Evolutionary conservation across 1,139 yeast species (phyloP).

Genomic region (Pneumocystis canis): DNA sequence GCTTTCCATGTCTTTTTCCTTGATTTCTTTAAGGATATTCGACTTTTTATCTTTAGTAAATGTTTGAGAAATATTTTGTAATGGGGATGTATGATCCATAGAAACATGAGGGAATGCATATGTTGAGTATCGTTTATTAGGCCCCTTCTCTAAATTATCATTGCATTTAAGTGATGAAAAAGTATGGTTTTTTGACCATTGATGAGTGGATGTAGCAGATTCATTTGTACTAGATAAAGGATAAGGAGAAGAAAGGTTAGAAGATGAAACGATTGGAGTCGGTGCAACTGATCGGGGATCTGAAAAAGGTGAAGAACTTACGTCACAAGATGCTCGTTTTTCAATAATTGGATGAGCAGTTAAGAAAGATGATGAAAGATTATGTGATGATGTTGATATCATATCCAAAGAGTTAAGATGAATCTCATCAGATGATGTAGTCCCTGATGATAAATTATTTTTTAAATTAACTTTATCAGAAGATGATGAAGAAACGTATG

Average conservation of each 20-base stretch:
- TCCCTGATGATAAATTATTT: neutral
- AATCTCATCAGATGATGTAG: neutral
- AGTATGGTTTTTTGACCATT: conserved; percentile 1
- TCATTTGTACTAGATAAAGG: conserved; percentile 3
- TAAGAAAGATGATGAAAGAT: neutral
- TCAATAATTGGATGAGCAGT: neutral
- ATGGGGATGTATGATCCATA: conserved; percentile 15
- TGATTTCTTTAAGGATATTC: neutral
- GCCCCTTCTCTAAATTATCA: conserved; percentile 72
- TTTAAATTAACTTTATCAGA: conserved; percentile 3
- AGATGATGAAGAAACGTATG: neutral
- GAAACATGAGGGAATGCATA: conserved; percentile 29
- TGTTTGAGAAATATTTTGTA: conserved; percentile 2
- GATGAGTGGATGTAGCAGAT: neutral
- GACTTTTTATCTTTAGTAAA: neutral
- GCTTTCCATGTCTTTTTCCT: neutral
- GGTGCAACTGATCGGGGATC: neutral
- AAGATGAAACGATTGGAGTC: neutral
- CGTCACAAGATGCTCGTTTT: neutral
- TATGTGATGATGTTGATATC: neutral
- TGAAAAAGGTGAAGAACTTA: neutral
- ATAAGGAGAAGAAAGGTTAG: conserved; percentile 1
- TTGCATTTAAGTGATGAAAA: conserved; percentile 63
- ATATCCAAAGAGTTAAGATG: neutral
- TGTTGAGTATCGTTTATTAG: conserved; percentile 83